Conservation (phyloP, 352 stramenopile species). For the Globisporangium carolinianum region DNA sequence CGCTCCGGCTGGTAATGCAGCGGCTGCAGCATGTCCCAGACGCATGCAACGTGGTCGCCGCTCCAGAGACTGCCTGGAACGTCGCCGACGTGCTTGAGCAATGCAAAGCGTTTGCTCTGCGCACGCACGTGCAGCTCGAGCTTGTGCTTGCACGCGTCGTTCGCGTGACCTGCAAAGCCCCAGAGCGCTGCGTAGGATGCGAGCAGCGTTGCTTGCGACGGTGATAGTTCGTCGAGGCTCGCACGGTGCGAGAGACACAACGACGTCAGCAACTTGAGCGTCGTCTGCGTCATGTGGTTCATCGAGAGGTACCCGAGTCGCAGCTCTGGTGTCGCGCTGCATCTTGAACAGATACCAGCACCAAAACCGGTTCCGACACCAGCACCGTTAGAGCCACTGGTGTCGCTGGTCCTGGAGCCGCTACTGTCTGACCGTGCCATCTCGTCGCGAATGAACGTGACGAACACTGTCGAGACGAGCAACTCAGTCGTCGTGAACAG, state of each 20-base stretch:
- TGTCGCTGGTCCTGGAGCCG: background rate
- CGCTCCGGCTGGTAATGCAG: slow-evolving; percentile 2
- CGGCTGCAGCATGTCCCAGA: slow-evolving; percentile 25
- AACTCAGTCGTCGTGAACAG: slow-evolving; percentile 24
- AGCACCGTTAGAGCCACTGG: background rate
- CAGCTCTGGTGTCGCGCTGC: background rate
- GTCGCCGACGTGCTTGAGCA: slow-evolving; percentile 29
- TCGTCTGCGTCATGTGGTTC: slow-evolving; percentile 29
- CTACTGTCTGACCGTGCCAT: background rate
- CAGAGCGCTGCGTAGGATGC: slow-evolving; percentile 43
- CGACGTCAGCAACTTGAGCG: slow-evolving; percentile 23
- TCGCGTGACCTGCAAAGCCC: slow-evolving; percentile 39
- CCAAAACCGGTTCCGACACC: background rate
- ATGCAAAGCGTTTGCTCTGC: slow-evolving; percentile 27
- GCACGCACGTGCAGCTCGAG: slow-evolving; percentile 37
- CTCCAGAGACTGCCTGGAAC: slow-evolving; percentile 24
- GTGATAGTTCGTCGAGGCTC: slow-evolving; percentile 23
- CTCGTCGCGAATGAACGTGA: slow-evolving; percentile 23
- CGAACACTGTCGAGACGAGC: slow-evolving; percentile 22
- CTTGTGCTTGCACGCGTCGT: slow-evolving; percentile 29
- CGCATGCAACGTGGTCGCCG: slow-evolving; percentile 25
- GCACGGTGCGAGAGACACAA: slow-evolving; percentile 34
- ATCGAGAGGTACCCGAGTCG: slow-evolving; percentile 33
- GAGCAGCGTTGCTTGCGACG: slow-evolving; percentile 21
- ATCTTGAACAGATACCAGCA: no score